These are phyloP conservation scores for Trichoderma virens DNA, from an alignment of 495 filamentous ascomycete genomes.

Conservation along the genomic window DNA sequence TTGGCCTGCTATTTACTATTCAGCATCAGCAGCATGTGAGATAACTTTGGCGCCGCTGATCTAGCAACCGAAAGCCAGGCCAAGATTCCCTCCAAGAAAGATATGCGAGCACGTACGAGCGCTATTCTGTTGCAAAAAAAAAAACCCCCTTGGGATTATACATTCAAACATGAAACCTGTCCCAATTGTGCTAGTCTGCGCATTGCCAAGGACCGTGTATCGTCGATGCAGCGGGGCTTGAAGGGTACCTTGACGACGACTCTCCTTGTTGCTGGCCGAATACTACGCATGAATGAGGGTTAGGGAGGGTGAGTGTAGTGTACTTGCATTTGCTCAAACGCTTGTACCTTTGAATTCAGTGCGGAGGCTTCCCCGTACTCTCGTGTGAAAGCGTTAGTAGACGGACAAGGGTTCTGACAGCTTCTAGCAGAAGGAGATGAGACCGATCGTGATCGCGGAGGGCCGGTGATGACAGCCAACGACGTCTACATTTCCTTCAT, in stretches of 20 bases:
- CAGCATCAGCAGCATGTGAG: not conserved
- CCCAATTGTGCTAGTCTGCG: too few relatives aligned
- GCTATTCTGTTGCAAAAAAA: too few relatives aligned
- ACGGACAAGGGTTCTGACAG: not conserved
- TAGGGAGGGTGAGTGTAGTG: slow-evolving; percentile 4
- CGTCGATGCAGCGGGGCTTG: too few relatives aligned
- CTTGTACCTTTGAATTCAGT: not conserved
- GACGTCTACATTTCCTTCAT: too few relatives aligned
- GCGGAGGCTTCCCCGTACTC: not conserved
- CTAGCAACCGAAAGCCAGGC: not conserved
- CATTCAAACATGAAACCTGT: too few relatives aligned
- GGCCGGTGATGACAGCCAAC: too few relatives aligned
- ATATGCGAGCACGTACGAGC: too few relatives aligned
- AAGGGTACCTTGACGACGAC: not conserved
- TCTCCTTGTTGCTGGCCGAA: not conserved
- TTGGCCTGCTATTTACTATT: not conserved
- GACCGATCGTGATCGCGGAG: not conserved
- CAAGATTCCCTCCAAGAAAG: too few relatives aligned
- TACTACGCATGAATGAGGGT: not conserved
- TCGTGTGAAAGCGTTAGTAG: not conserved
- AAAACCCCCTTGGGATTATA: too few relatives aligned
- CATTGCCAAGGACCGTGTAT: too few relatives aligned
- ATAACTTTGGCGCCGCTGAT: slow-evolving; percentile 2
- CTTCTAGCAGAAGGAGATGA: not conserved
- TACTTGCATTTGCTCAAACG: not conserved